These are phyloP conservation scores for Xerocomus minutiporus DNA, from an alignment of 1,284 basidiomycete genomes.

Conservation along the genomic window DNA sequence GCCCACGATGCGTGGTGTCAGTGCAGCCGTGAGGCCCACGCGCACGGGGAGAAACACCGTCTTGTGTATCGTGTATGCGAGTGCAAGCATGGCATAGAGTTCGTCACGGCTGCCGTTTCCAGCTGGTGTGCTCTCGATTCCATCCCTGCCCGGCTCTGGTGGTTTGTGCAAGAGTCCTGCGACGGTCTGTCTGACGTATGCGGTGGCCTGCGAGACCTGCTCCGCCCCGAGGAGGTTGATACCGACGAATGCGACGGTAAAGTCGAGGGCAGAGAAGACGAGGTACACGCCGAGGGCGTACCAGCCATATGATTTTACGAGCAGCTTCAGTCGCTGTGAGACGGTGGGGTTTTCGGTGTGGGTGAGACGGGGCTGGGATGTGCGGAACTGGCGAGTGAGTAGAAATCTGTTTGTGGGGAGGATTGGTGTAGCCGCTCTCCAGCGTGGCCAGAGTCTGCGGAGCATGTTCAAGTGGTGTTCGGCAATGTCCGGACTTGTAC, in stretches of 20 bases:
- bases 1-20: constrained; percentile 81
- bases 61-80: constrained; percentile 97
- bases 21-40: constrained; percentile 82
- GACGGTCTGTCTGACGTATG: constrained; percentile 52
- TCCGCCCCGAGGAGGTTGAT: constrained; percentile 90
- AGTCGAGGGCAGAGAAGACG: constrained; percentile 69
- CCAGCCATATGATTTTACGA: constrained; percentile 90
- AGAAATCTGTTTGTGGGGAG: constrained; percentile 36
- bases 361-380: constrained; percentile 29
- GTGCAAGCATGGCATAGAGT: constrained; percentile 85
- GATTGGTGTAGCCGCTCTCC: constrained; percentile 38
- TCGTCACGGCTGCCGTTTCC: constrained; percentile 53
- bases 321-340: constrained; percentile 74
- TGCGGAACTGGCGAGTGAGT: constrained; percentile 43
- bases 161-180: constrained; percentile 43
- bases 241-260: constrained; percentile 75
- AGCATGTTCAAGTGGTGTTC: constrained; percentile 12
- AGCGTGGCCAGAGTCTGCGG: constrained; percentile 27
- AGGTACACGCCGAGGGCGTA: constrained; percentile 88
- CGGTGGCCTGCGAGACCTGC: constrained; percentile 69
- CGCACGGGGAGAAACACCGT: constrained; percentile 88
- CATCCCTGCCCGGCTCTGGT: constrained; percentile 62
- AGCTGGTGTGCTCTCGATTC: constrained; percentile 32
- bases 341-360: not conserved
- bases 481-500: not conserved